Evolutionary conservation across 2,329 filamentous ascomycete genomes (phyloP).

Genomic region (Hypoxylon rubiginosum): DNA sequence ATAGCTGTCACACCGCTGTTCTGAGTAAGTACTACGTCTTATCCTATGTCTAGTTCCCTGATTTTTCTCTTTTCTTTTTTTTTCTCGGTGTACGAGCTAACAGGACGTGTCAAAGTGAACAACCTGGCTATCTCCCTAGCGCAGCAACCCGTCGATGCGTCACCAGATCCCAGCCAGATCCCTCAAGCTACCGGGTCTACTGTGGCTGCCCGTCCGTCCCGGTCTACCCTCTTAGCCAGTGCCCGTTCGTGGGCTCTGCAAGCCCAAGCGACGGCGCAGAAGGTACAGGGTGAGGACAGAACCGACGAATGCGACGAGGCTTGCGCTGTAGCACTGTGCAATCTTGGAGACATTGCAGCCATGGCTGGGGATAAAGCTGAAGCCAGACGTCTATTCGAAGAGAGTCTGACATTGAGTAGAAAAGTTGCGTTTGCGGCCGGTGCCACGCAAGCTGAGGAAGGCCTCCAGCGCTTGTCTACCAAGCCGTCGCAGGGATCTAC

Average conservation of each 20-base stretch:
- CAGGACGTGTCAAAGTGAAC: conserved; percentile 71
- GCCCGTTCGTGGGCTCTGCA: conserved; percentile 85
- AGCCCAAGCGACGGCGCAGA: conserved; percentile 75
- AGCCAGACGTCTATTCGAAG: conserved; percentile 76
- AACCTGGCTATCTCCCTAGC: conserved; percentile 82
- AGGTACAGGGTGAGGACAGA: conserved; percentile 74
- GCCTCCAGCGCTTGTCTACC: conserved; percentile 56
- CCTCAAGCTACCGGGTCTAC: conserved; percentile 45
- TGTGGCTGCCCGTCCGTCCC: conserved; percentile 58
- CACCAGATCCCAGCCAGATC: conserved; percentile 50
- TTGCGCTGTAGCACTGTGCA: conserved; percentile 87
- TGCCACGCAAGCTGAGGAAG: conserved; percentile 65
- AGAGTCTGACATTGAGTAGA: conserved; percentile 74
- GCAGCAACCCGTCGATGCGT: conserved; percentile 68
- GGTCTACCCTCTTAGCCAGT: conserved; percentile 74
- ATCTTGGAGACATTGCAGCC: conserved; percentile 85
- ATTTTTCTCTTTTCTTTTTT: background rate
- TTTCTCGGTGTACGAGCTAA: conserved; percentile 19
- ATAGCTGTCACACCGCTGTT: conserved; percentile 81
- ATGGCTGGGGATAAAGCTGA: conserved; percentile 75
- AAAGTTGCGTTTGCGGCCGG: conserved; percentile 67
- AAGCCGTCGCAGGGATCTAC: conserved; percentile 8
- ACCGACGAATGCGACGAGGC: conserved; percentile 86
- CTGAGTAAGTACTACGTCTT: conserved; percentile 70
- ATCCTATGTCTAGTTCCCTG: background rate